Percentiles rank a stretch among this genome's conserved stretches.
Conservation (phyloP, 768 basidiomycete species). For the Mrakia frigida region DNA sequence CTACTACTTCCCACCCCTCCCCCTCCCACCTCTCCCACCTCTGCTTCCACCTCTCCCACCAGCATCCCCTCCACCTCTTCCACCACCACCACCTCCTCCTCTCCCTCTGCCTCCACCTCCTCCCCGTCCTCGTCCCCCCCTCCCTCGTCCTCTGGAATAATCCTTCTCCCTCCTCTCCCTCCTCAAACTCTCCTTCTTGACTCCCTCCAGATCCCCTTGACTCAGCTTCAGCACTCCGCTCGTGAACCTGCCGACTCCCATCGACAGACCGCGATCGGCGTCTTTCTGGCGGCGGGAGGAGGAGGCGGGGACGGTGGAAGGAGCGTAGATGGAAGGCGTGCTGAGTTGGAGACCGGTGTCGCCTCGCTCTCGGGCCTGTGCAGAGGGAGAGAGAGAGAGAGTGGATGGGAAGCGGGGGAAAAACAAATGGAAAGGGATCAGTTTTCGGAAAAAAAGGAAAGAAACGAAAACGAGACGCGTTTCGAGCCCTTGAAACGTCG, state of each 20-base stretch:
- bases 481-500: background rate
- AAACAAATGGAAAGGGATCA: background rate
- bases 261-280: slow-evolving; percentile 39
- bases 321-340: slow-evolving; percentile 14
- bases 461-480: background rate
- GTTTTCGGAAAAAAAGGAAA: slow-evolving; percentile 37
- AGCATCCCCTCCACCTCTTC: slow-evolving; percentile 1
- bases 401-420: background rate
- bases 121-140: slow-evolving; percentile 1
- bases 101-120: background rate
- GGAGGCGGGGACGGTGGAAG: background rate
- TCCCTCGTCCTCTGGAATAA: background rate
- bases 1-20: slow-evolving; percentile 9
- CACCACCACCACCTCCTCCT: slow-evolving; percentile 1
- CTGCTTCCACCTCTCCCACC: background rate
- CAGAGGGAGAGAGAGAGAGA: background rate
- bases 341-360: slow-evolving; percentile 24
- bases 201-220: slow-evolving; percentile 42
- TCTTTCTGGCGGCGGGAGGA: slow-evolving; percentile 37
- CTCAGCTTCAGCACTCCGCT: slow-evolving; percentile 42
- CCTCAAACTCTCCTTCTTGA: slow-evolving; percentile 23
- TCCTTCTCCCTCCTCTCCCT: slow-evolving; percentile 22
- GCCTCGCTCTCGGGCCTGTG: slow-evolving; percentile 31
- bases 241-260: slow-evolving; percentile 43
- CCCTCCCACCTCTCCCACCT: background rate